phyloP scores from a whole-genome alignment of 2,329 filamentous ascomycete genomes.

The Aotearoamyces nothofagi region DNA sequence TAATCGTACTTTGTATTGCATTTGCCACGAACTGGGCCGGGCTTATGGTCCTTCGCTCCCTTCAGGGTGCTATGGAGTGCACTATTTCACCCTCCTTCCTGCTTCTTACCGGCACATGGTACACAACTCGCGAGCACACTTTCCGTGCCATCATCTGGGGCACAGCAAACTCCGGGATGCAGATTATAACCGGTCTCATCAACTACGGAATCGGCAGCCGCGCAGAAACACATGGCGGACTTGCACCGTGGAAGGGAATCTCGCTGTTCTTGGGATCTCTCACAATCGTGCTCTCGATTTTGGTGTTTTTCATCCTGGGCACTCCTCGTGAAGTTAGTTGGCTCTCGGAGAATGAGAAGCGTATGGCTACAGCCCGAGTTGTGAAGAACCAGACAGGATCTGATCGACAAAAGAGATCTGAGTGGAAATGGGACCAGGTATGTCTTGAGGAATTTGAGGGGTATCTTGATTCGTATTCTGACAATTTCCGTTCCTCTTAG shows the following conservation, averaged over 20 bases:
- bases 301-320: slow-evolving; percentile 11
- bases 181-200: slow-evolving; percentile 17
- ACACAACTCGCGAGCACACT: slow-evolving; percentile 18
- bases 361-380: too few relatives aligned
- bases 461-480: too few relatives aligned
- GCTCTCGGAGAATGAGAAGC: too few relatives aligned
- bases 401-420: too few relatives aligned
- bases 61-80: slow-evolving; percentile 18
- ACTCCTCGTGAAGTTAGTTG: slow-evolving; percentile 14
- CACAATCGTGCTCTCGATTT: slow-evolving; percentile 9
- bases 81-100: slow-evolving; percentile 19
- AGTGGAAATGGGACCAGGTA: too few relatives aligned
- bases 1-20: too few relatives aligned
- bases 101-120: slow-evolving; percentile 20
- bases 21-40: slow-evolving; percentile 18
- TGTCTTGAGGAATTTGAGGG: too few relatives aligned
- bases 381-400: too few relatives aligned
- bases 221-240: slow-evolving; percentile 7
- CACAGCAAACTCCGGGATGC: slow-evolving; percentile 19
- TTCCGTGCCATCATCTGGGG: slow-evolving; percentile 19
- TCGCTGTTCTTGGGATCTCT: slow-evolving; percentile 9
- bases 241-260: slow-evolving; percentile 10
- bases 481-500: neutral
- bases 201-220: slow-evolving; percentile 15
- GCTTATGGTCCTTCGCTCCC: slow-evolving; percentile 16